phyloP scores from a whole-genome alignment of 2,329 filamentous ascomycete genomes.

The Verticillium nonalfalfae region DNA sequence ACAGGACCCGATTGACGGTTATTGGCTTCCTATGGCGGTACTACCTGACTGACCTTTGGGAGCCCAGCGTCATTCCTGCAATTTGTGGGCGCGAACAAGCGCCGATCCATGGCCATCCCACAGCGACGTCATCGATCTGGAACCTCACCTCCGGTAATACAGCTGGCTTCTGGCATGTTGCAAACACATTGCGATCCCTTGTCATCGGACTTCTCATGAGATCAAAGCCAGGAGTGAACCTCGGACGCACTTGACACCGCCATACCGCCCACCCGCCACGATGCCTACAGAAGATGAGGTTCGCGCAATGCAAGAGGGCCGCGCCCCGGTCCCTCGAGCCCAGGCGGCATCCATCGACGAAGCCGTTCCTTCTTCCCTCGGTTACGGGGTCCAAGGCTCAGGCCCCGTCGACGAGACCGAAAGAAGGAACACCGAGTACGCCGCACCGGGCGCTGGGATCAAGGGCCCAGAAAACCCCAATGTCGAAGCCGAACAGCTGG shows the following conservation, averaged over 20 bases:
- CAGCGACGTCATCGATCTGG: slow-evolving; percentile 12
- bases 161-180: neutral
- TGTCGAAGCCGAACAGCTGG: slow-evolving; percentile 17
- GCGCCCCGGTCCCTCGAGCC: slow-evolving; percentile 4
- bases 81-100: neutral
- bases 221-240: too few relatives aligned
- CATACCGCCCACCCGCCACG: neutral
- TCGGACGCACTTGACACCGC: too few relatives aligned
- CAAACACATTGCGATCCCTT: too few relatives aligned
- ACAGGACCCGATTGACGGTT: too few relatives aligned
- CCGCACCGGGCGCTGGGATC: neutral
- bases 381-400: slow-evolving; percentile 11
- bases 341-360: slow-evolving; percentile 5
- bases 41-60: too few relatives aligned
- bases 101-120: slow-evolving; percentile 6
- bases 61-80: neutral
- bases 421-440: slow-evolving; percentile 7
- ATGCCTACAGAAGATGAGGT: slow-evolving; percentile 2
- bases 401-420: slow-evolving; percentile 13
- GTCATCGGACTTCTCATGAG: too few relatives aligned
- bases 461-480: slow-evolving; percentile 12
- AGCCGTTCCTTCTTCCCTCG: slow-evolving; percentile 13
- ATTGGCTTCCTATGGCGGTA: too few relatives aligned
- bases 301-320: slow-evolving; percentile 6
- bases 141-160: neutral